Evolutionary conservation across 345 rosid genomes (phyloP), one percentile per base, ranked within the genome.

Genomic region (Populus alba): DNA sequence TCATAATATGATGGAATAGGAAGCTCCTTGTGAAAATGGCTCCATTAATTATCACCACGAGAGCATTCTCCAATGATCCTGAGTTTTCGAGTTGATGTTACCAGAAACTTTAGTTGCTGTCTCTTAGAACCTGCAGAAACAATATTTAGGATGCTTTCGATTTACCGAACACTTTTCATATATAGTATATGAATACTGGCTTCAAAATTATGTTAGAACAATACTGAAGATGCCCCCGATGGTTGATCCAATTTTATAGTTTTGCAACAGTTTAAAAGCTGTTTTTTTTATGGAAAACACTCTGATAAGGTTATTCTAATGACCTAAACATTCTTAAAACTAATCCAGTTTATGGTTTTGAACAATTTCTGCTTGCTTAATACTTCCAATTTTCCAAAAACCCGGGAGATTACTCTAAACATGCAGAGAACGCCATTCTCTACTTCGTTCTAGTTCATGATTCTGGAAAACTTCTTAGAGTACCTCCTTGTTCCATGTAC

Each of bases 51-150:
- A 2, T 27, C 86, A 5, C 70, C 74, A 8, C 71, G 20, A 0
- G n/a, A 76, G 9, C 87, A 76, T 79, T 89, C 90, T 53, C 89
- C 94, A 6, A 10, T 51, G 70, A 90, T 29, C 82, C 83, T 84
- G 61, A 90, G 72, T 1, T 39, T 53, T 3, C 81, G 68, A 1
- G 27, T 1, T 20, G 80, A 8, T 29, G 91, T 83, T 7, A 86
- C 38, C 62, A 87, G 92, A 69, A 90, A 87, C 77, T 73, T 87
- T 45, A 90, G 16, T 49, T 90, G 83, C 16, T 85, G 91, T 83
- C 68, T 87, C 15, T 0, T 77, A 68, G 86, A 90, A 5, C 82
- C 92, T 90, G 78, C 23, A 70, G 7, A 10, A 37, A 13, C 22
- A 29, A 5, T 17, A 31, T 39, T 39, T 39, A 39, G 43, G 43